Percentiles rank a stretch among this genome's conserved stretches.
Evolutionary conservation across 306 rosid species (phyloP).

Genomic region (Cercis canadensis): DNA sequence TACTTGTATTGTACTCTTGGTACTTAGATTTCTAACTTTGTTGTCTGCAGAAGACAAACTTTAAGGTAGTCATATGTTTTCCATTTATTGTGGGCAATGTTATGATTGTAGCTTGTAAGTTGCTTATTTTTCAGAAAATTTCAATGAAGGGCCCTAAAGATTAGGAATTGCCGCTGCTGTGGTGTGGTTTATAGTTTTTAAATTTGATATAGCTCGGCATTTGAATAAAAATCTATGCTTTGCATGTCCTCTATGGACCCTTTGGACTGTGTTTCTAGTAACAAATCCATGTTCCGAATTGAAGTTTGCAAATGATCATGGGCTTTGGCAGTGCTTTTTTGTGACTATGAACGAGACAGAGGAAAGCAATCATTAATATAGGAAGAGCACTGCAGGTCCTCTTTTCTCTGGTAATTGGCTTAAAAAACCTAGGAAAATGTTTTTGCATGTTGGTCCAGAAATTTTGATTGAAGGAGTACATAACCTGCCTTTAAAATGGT

Average conservation of each 20-base stretch:
- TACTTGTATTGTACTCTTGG: constrained; percentile 3
- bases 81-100: too few relatives aligned
- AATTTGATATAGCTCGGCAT: constrained; percentile 14
- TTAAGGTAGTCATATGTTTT: neutral
- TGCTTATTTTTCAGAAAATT: neutral
- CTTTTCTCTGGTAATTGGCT: neutral
- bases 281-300: neutral
- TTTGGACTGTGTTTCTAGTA: constrained; percentile 21
- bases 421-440: neutral
- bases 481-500: constrained; percentile 8
- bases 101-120: neutral
- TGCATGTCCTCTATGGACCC: constrained; percentile 38
- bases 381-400: constrained; percentile 1
- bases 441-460: constrained; percentile 24
- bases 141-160: constrained; percentile 10
- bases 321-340: constrained; percentile 10
- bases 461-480: neutral
- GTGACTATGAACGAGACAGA: constrained; percentile 8
- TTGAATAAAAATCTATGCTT: constrained; percentile 34
- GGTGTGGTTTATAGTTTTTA: constrained; percentile 3
- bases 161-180: neutral
- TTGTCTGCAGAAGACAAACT: neutral
- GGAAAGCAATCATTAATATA: neutral
- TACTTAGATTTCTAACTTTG: constrained; percentile 19
- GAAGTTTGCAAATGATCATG: constrained; percentile 6